Evolutionary conservation across 2,329 filamentous ascomycete species (phyloP), one percentile per base, ranked within the genome.

Genomic region (Colletotrichum chrysophilum): DNA sequence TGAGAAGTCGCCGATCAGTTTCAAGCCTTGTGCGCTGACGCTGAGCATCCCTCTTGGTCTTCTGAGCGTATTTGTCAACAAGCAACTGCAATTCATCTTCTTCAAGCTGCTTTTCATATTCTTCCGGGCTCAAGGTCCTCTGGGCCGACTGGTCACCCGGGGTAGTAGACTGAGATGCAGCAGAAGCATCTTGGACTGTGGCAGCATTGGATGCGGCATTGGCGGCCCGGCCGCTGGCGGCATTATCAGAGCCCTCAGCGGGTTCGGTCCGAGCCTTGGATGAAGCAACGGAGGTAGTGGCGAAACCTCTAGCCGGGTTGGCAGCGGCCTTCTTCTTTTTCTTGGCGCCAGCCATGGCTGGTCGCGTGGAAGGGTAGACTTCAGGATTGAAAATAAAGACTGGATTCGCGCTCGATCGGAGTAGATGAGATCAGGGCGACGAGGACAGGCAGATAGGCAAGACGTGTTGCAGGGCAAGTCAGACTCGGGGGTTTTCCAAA

Each of bases 271-370:
- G 90, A 10, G 92, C 89, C 80, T 96, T 98, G 28, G 95, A 97
- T 7, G 74, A 76, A 58, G 96, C 95, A 75, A 98, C 91, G 2
- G 96, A 98, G 14, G 95, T 97, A 7, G 97, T 99, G 78, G 96
- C 95, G 86, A 98, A 98, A 21, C 96, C 97, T 84, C 97, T 91
- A 52, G 96, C 95, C 75, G 96, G 95, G 85, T 98, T 98, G 36
- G 93, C 91, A 30, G 92, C 91, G 71, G 94, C 90, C 90, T 98
- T 98, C 89, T 95, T 97, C 88, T 98, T 98, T 87, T 98, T 98
- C 85, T 95, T 93, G 75, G 87, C 85, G 58, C 88, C 89, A 73
- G 94, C 93, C 94, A 96, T 96, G 78, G 77, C 68, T 32, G 14
- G 34, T 34, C 66, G 24, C 55, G 16, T 56, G 28, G 28, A 52